These are phyloP conservation scores for Fibroporia radiculosa DNA, from an alignment of 768 basidiomycete species.

Conservation along the genomic window DNA sequence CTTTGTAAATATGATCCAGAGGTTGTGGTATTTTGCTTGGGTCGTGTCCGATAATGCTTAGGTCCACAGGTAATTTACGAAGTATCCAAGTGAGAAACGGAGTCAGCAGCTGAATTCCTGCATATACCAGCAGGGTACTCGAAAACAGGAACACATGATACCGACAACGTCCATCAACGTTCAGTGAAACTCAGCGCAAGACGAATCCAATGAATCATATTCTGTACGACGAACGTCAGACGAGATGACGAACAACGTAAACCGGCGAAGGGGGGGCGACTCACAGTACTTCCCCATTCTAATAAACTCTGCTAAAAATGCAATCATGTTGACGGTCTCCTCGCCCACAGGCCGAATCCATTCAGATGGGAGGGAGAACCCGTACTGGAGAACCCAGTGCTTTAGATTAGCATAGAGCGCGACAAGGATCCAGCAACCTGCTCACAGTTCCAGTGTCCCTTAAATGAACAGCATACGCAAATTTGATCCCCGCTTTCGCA, in stretches of 20 bases:
- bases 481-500: constrained; percentile 46
- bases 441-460: constrained; percentile 66
- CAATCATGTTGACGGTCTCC: constrained; percentile 59
- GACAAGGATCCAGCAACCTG: constrained; percentile 6
- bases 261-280: background rate
- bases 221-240: background rate
- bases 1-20: no score
- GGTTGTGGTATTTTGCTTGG: no score
- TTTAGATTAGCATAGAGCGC: background rate
- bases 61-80: no score
- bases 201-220: no score
- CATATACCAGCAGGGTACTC: no score
- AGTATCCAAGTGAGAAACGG: no score
- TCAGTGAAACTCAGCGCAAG: no score
- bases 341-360: constrained; percentile 77
- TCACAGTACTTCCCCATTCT: background rate
- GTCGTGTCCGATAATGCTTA: no score
- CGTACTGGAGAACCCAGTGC: constrained; percentile 41
- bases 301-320: constrained; percentile 65
- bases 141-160: no score
- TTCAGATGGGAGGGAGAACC: constrained; percentile 62
- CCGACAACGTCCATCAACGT: no score
- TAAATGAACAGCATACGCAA: constrained; percentile 56
- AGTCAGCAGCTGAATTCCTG: no score
- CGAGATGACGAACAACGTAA: no score